Percentiles rank a stretch among this genome's conserved stretches.
Conservation (phyloP, 2,329 filamentous ascomycete genomes). For the Metarhizium guizhouense region DNA sequence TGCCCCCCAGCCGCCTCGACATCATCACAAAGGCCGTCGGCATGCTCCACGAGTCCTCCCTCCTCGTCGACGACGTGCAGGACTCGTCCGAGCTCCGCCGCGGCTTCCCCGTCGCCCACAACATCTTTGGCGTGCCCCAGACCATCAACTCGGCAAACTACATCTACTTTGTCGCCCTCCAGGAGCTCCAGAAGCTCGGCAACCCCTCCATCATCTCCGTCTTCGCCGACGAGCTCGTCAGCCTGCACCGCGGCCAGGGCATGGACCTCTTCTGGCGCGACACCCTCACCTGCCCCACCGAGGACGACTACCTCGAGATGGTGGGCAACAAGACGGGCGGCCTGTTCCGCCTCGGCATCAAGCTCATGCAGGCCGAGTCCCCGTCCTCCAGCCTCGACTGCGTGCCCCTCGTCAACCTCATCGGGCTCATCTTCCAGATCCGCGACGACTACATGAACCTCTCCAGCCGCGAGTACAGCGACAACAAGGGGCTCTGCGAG, state of each 20-base stretch:
- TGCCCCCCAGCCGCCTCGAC: constrained; percentile 59
- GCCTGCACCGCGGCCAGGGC: constrained; percentile 78
- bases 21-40: constrained; percentile 73
- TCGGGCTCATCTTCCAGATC: constrained; percentile 85
- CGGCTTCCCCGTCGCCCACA: constrained; percentile 73
- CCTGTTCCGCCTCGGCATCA: constrained; percentile 74
- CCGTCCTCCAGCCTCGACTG: constrained; percentile 48
- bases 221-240: constrained; percentile 74
- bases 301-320: constrained; percentile 92
- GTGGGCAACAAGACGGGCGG: constrained; percentile 86
- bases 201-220: constrained; percentile 60
- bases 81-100: constrained; percentile 69
- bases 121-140: constrained; percentile 76
- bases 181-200: constrained; percentile 62
- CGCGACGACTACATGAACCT: constrained; percentile 93
- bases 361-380: constrained; percentile 77
- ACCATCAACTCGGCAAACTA: constrained; percentile 91
- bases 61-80: constrained; percentile 83
- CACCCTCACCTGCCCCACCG: constrained; percentile 71
- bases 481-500: constrained; percentile 90
- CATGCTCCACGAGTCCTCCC: constrained; percentile 78
- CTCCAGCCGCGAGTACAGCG: constrained; percentile 60
- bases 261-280: constrained; percentile 91
- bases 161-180: constrained; percentile 72
- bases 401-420: constrained; percentile 73